These are phyloP conservation scores for Pseudonitzschia multistriata DNA, from an alignment of 108 stramenopile genomes.

Conservation along the genomic window DNA sequence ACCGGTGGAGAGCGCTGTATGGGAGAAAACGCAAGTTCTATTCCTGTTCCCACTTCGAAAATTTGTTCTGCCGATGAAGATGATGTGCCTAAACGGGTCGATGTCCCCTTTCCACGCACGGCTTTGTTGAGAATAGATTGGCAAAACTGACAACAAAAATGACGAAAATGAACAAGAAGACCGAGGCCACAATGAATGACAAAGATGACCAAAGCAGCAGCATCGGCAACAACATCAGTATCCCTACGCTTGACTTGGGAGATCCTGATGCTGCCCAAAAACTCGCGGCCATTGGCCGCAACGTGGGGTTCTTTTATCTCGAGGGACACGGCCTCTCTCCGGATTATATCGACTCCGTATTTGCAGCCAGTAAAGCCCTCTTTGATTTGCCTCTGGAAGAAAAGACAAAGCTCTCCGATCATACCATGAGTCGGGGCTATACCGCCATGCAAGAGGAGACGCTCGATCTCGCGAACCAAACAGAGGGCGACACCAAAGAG, in stretches of 20 bases:
- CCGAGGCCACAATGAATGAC: too few species aligned
- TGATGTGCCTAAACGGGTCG: too few species aligned
- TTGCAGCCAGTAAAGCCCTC: conserved; percentile 38
- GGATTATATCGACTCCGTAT: conserved; percentile 17
- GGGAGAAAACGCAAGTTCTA: too few species aligned
- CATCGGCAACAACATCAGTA: too few species aligned
- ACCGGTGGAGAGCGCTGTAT: too few species aligned
- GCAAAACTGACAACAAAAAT: too few species aligned
- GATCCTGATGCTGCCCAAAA: conserved; percentile 3
- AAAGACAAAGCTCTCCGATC: conserved; percentile 46
- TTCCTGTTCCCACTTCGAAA: too few species aligned
- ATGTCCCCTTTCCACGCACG: too few species aligned
- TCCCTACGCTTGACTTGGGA: not conserved
- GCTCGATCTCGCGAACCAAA: conserved; percentile 39
- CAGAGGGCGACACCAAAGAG: conserved; percentile 69
- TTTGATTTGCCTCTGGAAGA: conserved; percentile 44
- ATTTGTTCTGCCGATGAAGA: too few species aligned
- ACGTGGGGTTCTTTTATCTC: conserved; percentile 3
- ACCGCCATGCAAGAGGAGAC: conserved; percentile 65
- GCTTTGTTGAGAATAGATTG: too few species aligned
- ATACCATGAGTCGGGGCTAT: conserved; percentile 51
- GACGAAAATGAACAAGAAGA: too few species aligned
- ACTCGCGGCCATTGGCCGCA: not conserved
- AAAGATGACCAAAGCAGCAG: too few species aligned
- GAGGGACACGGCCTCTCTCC: conserved; percentile 32